Evolutionary conservation across 2,329 filamentous ascomycete genomes (phyloP), one percentile per base, ranked within the genome.

Genomic region (Penicillium decumbens): DNA sequence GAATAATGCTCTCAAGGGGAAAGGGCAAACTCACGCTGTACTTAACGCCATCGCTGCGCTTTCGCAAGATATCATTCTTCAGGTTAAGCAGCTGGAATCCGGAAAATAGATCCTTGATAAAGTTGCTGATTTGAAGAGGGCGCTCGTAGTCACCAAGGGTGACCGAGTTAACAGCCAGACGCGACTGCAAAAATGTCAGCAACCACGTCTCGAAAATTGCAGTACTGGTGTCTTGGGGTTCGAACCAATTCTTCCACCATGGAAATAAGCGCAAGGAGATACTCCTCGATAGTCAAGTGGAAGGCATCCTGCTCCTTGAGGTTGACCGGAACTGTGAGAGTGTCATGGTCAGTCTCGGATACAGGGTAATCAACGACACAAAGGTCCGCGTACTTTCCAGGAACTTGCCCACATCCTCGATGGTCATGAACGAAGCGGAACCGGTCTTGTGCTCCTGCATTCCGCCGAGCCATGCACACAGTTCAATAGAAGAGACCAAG

Each of bases 31-130:
- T 54, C 65, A 79, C 77, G 63, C 87, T 86, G 68, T 98, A 98
- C 78, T 98, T 98, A 72, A 98, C 87, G 4, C 86, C 87, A 73
- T 98, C 93, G 48, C 89, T 89, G 54, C 89, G 81, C 74, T 90
- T 89, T 51, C 93, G 81, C 64, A 98, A 73, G 20, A 84, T 84
- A 69, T 98, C 93, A 64, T 98, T 98, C 79, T 97, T 97, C 60
- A 98, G 78, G 69, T 98, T 98, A 59, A 98, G 81, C 59, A 97
- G 82, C 79, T 97, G 93, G 74, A 98, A 98, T 13, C 92, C 93
- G 2, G 91, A 89, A 63, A 95, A 92, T 32, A 98, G 74, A 66
- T 97, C 91, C 75, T 96, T 96, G 75, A 96, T 84, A 68, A 97
- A 97, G 56, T 83, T 81, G 68, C 87, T 89, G 70, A 97, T 96